Conservation (phyloP, 768 basidiomycete species). For the Termitomyces sp. region DNA sequence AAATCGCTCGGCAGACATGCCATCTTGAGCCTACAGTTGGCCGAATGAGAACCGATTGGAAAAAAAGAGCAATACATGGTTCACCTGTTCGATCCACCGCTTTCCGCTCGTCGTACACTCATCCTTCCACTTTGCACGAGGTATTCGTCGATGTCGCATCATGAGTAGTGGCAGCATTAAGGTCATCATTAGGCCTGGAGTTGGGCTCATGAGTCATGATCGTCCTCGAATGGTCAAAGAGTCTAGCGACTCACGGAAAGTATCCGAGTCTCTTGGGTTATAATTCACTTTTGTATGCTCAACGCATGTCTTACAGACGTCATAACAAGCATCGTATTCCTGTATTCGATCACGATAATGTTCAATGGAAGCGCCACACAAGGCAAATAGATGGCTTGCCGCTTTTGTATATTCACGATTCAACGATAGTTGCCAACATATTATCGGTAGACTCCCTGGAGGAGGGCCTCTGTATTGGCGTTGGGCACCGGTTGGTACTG, state of each 20-base stretch:
- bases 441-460: slow-evolving; percentile 39
- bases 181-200: slow-evolving; percentile 63
- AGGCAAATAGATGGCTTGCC: slow-evolving; percentile 31
- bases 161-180: slow-evolving; percentile 77
- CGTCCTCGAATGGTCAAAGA: neutral
- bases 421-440: slow-evolving; percentile 79
- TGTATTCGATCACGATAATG: slow-evolving; percentile 23
- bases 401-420: slow-evolving; percentile 70
- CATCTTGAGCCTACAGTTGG: slow-evolving; percentile 44
- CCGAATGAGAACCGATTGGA: slow-evolving; percentile 3
- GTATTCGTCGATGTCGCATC: slow-evolving; percentile 83
- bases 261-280: slow-evolving; percentile 56
- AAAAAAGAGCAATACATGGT: slow-evolving; percentile 1
- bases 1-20: slow-evolving; percentile 61
- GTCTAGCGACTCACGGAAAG: slow-evolving; percentile 54
- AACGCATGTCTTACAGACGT: slow-evolving; percentile 57
- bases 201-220: neutral
- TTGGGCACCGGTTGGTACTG: neutral
- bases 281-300: slow-evolving; percentile 52
- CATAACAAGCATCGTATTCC: slow-evolving; percentile 73
- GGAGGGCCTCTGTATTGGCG: slow-evolving; percentile 11
- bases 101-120: slow-evolving; percentile 59
- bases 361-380: slow-evolving; percentile 4
- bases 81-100: slow-evolving; percentile 80
- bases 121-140: slow-evolving; percentile 71